Conservation (phyloP, 768 basidiomycete species). For the Rubroboletus pulcherrimus region DNA sequence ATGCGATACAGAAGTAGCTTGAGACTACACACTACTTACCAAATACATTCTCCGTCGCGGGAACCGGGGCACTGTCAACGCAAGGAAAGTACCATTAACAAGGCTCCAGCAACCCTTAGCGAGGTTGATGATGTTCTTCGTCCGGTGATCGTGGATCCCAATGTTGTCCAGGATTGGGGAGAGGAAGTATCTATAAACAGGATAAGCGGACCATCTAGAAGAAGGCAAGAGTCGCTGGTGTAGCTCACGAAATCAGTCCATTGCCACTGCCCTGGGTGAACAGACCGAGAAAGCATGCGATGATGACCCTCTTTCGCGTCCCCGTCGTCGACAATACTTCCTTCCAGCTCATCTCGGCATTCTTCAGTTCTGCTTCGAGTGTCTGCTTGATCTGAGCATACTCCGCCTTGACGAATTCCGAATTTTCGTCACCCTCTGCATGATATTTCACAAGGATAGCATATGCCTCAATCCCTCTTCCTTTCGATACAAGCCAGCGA, state of each 20-base stretch:
- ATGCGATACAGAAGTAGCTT: no score
- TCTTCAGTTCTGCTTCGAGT: conserved; percentile 31
- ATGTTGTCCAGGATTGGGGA: conserved; percentile 10
- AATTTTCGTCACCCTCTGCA: conserved; percentile 49
- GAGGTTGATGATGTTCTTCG: conserved; percentile 15
- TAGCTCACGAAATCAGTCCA: conserved; percentile 10
- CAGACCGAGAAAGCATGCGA: conserved; percentile 9
- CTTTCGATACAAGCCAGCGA: conserved; percentile 58
- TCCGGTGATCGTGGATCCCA: conserved; percentile 14
- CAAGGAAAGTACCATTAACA: not conserved
- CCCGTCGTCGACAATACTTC: conserved; percentile 2
- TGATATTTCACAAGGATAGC: conserved; percentile 53
- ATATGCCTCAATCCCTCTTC: conserved; percentile 46
- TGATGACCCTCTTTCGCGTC: conserved; percentile 16
- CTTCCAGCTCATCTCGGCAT: not conserved
- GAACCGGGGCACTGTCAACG: conserved; percentile 3
- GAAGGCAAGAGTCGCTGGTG: not conserved
- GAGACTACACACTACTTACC: not conserved
- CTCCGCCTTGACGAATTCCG: conserved; percentile 56
- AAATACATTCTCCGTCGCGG: conserved; percentile 9
- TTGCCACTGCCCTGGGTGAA: conserved; percentile 10
- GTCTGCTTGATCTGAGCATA: conserved; percentile 55
- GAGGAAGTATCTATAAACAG: conserved; percentile 4
- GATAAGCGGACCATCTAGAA: not conserved
- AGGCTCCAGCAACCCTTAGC: conserved; percentile 3